phyloP scores from a whole-genome alignment of 2,329 filamentous ascomycete species.

The Colletotrichum tabaci region DNA sequence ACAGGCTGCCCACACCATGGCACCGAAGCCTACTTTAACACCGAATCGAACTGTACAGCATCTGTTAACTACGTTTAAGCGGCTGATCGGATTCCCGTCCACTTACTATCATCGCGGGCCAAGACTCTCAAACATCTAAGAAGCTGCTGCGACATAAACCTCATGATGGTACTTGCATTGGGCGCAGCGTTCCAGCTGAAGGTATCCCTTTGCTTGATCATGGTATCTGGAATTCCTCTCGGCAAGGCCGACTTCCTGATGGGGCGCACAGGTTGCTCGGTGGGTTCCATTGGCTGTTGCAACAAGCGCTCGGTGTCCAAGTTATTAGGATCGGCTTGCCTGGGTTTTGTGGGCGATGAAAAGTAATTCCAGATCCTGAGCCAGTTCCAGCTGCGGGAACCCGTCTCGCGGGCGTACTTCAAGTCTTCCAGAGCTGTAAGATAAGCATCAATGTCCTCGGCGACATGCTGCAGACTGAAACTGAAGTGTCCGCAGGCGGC shows the following conservation, averaged over 20 bases:
- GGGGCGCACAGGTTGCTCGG: conserved; percentile 57
- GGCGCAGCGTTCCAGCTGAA: conserved; percentile 71
- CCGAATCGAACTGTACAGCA: conserved; percentile 75
- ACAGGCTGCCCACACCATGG: conserved; percentile 89
- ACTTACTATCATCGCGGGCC: conserved; percentile 67
- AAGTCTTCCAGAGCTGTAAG: conserved; percentile 88
- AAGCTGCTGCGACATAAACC: conserved; percentile 61
- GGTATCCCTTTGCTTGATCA: conserved; percentile 67
- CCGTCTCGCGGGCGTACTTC: conserved; percentile 77
- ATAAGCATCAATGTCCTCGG: conserved; percentile 88
- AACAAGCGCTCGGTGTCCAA: conserved; percentile 61
- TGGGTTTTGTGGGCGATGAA: conserved; percentile 17
- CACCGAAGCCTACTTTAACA: conserved; percentile 93
- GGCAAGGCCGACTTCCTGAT: conserved; percentile 70
- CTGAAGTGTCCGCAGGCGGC: conserved; percentile 98
- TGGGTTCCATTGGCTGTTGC: conserved; percentile 42
- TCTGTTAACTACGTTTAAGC: conserved; percentile 15
- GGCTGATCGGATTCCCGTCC: conserved; percentile 39
- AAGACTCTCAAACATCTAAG: conserved; percentile 64
- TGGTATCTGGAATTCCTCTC: conserved; percentile 68
- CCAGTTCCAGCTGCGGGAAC: conserved; percentile 84
- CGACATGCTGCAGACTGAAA: conserved; percentile 91
- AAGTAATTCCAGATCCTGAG: conserved; percentile 78
- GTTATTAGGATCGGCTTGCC: conserved; percentile 50
- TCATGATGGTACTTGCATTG: conserved; percentile 60